Evolutionary conservation across 306 rosid species (phyloP).

Genomic region (Gastrolobium bilobum): DNA sequence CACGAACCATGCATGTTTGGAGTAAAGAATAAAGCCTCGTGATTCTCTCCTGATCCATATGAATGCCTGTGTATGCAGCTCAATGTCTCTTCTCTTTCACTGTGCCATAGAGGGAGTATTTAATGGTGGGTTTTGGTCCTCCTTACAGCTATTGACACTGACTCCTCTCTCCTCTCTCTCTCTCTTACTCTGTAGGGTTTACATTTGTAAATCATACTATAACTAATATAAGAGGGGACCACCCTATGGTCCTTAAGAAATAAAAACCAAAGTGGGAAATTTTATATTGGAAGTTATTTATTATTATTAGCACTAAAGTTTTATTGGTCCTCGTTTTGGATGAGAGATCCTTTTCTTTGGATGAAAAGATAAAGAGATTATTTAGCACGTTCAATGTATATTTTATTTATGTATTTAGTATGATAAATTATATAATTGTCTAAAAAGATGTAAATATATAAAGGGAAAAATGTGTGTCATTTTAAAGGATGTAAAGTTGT

Average conservation of each 20-base stretch:
- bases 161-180: constrained; percentile 45
- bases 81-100: constrained; percentile 38
- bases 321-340: neutral
- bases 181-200: constrained; percentile 44
- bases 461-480: too few species aligned
- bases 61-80: constrained; percentile 44
- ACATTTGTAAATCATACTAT: constrained; percentile 35
- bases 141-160: constrained; percentile 82
- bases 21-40: constrained; percentile 47
- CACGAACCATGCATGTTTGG: constrained; percentile 55
- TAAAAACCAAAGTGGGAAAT: neutral
- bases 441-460: neutral
- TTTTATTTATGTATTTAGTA: neutral
- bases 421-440: neutral
- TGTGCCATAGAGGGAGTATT: constrained; percentile 56
- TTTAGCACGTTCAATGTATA: neutral
- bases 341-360: constrained; percentile 10
- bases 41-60: constrained; percentile 51
- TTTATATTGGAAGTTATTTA: constrained; percentile 25
- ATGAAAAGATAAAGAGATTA: neutral
- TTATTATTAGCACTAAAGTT: constrained; percentile 7
- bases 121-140: constrained; percentile 63
- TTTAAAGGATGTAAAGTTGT: too few species aligned
- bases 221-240: constrained; percentile 56
- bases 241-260: constrained; percentile 45